These are phyloP conservation scores for Medicago truncatula DNA, from an alignment of 306 rosid species.

Conservation along the genomic window DNA sequence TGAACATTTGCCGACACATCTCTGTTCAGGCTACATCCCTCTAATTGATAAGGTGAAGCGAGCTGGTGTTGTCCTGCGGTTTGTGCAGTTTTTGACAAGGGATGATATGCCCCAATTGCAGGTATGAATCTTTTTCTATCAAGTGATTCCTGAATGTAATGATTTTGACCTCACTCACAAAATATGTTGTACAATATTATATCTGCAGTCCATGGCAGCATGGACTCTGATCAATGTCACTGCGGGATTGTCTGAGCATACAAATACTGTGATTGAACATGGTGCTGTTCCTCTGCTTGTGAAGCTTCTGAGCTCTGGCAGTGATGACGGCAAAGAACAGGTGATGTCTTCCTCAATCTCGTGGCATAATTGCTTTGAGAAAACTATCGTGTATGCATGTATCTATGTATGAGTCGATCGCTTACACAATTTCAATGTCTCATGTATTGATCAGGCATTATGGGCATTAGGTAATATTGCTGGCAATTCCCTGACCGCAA, in stretches of 20 bases:
- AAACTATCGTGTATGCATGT: not conserved
- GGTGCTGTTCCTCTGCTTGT: not conserved
- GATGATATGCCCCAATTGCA: not conserved
- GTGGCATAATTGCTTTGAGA: not conserved
- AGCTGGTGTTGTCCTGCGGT: not conserved
- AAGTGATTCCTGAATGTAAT: not conserved
- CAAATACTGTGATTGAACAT: not conserved
- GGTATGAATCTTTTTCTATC: not conserved
- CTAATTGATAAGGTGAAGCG: not conserved
- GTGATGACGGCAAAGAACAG: not conserved
- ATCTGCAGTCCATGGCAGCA: constrained; percentile 1
- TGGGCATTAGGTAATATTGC: constrained; percentile 16
- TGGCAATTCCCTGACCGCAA: not conserved
- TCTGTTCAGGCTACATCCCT: not conserved
- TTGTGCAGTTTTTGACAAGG: not conserved
- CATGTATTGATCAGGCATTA: not conserved
- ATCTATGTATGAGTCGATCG: not conserved
- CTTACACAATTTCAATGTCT: not conserved
- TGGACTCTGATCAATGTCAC: constrained; percentile 6
- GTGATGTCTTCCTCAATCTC: not conserved
- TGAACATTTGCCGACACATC: not conserved
- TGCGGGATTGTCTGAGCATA: not conserved
- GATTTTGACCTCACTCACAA: not conserved
- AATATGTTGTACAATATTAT: not conserved
- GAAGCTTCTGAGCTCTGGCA: not conserved